Base-by-base conservation (phyloP, 108 stramenopile genomes). In the Cyclotella atomus region DNA sequence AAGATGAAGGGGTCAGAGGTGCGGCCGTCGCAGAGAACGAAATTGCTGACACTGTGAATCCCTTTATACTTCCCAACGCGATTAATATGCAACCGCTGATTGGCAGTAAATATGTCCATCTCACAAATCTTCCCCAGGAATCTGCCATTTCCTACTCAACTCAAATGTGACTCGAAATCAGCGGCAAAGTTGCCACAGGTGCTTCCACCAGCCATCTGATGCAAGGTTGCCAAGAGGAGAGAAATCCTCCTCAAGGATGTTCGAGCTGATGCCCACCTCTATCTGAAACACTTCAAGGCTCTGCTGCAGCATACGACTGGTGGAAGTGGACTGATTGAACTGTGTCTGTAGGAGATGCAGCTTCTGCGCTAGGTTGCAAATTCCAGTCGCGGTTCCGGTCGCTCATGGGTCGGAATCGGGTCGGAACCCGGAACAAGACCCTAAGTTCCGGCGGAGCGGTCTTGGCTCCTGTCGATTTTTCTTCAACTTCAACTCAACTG, bases 211-310 rank as follows among this genome's bases (percentile, higher is more conserved):
- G 4, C 54, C 54, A 28, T 28, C 27, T 6, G 25, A 15, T 25
- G 54, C 54, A 23, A 55, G 16, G 54, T 4, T 6, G 5, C 16
- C 25, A 7, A 28, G 16, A 4, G 4, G 5, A 9, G 24, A 4
- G 5, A 15, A 55, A 55, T 55, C 54, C 54, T 3, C 7, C 4
- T 6, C 24, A 16, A 55, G 5, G 25, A 24, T 28, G 16, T 55
- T 55, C 8, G 25, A 6, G 25, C 54, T 28, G 16, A 55, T 23
- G 5, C 54, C 54, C 6, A 28, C 16, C 27, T 55, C 54, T 27
- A 55, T 55, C 25, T 55, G 54, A 17, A 55, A 55, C 6, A 55
- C 54, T 27, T 55, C 54, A 5, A 55, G 54, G 27, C 25, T 28
- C 16, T 55, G 54, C 27, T 3, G 28, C 16, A 55, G 17, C 54